phyloP scores from a whole-genome alignment of 1,284 basidiomycete genomes.

The Trichosporon faecale region DNA sequence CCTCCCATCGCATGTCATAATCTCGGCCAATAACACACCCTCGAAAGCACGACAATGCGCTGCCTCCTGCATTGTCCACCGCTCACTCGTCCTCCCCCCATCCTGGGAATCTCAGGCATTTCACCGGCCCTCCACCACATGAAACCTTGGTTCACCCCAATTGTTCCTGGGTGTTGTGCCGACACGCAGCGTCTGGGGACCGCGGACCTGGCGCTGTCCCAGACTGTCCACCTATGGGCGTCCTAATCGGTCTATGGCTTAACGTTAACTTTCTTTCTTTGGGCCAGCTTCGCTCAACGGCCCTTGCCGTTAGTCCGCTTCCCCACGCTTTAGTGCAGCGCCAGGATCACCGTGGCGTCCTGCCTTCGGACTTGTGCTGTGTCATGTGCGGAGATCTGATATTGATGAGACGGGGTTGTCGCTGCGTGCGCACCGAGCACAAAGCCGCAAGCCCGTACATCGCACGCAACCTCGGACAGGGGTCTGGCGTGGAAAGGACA shows the following conservation, averaged over 20 bases:
- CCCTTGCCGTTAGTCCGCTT: neutral
- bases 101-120: slow-evolving; percentile 2
- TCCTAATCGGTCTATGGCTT: neutral
- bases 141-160: slow-evolving; percentile 3
- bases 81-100: neutral
- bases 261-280: slow-evolving; percentile 4
- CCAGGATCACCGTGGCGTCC: neutral
- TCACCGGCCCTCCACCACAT: neutral
- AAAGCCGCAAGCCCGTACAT: neutral
- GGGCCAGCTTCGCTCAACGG: neutral
- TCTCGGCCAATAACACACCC: slow-evolving; percentile 1
- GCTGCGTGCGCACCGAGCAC: neutral
- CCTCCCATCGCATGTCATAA: neutral
- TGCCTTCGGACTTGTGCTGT: neutral
- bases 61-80: neutral
- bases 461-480: neutral
- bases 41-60: neutral
- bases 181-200: neutral
- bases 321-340: neutral
- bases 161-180: neutral
- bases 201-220: neutral
- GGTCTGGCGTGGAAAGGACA: too few species aligned
- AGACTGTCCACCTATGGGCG: neutral
- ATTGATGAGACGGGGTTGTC: neutral
- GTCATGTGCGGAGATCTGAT: neutral